Conservation (phyloP, 2,329 filamentous ascomycete species). For the Diaporthe aspalathi region DNA sequence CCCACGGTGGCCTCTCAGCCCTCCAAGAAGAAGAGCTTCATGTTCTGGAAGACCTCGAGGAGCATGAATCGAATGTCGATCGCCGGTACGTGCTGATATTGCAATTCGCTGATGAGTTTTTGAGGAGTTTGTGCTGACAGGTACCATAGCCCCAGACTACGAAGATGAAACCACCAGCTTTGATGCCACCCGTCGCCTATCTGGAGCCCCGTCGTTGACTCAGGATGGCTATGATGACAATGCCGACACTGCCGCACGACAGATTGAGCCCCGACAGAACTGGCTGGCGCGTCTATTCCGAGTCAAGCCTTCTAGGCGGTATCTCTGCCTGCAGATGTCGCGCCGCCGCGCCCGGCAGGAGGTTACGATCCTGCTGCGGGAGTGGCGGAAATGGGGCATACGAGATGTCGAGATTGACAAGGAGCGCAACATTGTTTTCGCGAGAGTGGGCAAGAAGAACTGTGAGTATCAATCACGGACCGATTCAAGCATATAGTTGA, state of each 20-base stretch:
- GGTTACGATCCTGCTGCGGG: conserved; percentile 77
- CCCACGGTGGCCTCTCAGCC: conserved; percentile 40
- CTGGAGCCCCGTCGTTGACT: conserved; percentile 44
- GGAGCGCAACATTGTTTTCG: conserved; percentile 81
- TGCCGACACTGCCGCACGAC: conserved; percentile 52
- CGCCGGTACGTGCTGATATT: conserved; percentile 51
- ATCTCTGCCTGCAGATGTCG: conserved; percentile 80
- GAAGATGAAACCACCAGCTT: conserved; percentile 43
- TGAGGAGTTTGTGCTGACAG: conserved; percentile 8
- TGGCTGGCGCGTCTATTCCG: conserved; percentile 92
- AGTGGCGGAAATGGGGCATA: conserved; percentile 87
- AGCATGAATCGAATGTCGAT: conserved; percentile 57
- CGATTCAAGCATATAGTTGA: not conserved
- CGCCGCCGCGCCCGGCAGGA: conserved; percentile 82
- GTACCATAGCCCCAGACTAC: conserved; percentile 46
- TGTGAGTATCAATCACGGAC: conserved; percentile 66
- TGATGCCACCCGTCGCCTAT: conserved; percentile 27
- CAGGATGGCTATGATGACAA: conserved; percentile 52
- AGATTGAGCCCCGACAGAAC: conserved; percentile 78
- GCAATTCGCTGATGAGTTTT: not conserved
- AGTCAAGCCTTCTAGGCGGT: conserved; percentile 82
- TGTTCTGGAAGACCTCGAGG: conserved; percentile 65
- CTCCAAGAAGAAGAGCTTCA: conserved; percentile 62
- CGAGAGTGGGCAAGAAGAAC: conserved; percentile 79
- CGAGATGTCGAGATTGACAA: conserved; percentile 83